phyloP scores from a whole-genome alignment of 2,329 filamentous ascomycete species.

The Cordyceps cicadae region DNA sequence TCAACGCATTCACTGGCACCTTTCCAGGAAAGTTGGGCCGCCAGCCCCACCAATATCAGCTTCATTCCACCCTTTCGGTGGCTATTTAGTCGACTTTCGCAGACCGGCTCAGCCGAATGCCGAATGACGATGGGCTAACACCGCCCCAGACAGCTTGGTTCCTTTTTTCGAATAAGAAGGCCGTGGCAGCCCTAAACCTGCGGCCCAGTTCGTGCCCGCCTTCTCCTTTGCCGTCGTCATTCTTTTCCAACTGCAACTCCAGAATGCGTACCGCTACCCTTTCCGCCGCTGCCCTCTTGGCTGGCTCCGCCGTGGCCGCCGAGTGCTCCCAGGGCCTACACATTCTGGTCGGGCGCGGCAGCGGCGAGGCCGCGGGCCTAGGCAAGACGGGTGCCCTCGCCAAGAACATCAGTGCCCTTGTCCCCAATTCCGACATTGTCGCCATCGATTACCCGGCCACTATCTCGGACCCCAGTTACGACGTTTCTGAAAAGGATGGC shows the following conservation, averaged over 20 bases:
- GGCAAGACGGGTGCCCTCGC: constrained; percentile 28
- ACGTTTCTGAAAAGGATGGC: constrained; percentile 27
- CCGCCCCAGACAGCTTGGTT: background rate
- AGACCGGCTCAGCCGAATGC: background rate
- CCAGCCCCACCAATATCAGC: constrained; percentile 3
- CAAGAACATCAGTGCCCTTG: constrained; percentile 22
- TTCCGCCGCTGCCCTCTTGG: constrained; percentile 12
- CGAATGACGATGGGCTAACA: background rate
- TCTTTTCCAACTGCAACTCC: background rate
- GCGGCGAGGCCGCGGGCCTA: constrained; percentile 25
- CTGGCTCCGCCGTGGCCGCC: constrained; percentile 20
- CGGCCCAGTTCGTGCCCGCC: background rate
- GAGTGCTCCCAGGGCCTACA: constrained; percentile 30
- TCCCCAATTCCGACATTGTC: constrained; percentile 27
- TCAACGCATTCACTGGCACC: background rate
- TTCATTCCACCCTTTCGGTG: background rate
- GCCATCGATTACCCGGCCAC: constrained; percentile 32
- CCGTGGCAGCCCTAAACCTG: background rate
- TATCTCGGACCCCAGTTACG: constrained; percentile 24
- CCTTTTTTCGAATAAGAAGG: constrained; percentile 2
- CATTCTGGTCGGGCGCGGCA: constrained; percentile 33
- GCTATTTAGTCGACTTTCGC: background rate
- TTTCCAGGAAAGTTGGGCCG: background rate
- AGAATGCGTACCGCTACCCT: constrained; percentile 6
- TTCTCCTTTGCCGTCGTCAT: background rate